phyloP scores from a whole-genome alignment of 108 stramenopile species.

The Pseudonitzschia delicatissima region DNA sequence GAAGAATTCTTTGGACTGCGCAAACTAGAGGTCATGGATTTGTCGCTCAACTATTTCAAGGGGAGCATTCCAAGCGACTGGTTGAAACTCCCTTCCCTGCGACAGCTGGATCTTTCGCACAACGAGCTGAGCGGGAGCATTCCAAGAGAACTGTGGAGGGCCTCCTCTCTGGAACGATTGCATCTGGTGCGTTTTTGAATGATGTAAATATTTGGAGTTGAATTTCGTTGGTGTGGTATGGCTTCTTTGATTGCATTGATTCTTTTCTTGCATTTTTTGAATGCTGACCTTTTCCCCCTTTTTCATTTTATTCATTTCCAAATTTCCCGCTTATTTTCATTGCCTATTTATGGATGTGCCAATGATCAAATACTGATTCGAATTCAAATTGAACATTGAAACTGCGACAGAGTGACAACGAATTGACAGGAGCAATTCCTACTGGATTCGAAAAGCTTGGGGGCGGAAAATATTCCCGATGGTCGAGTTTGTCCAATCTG shows the following conservation, averaged over 20 bases:
- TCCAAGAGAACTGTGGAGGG: background rate
- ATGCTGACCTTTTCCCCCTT: too few relatives aligned
- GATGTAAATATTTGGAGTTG: too few relatives aligned
- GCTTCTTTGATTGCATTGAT: too few relatives aligned
- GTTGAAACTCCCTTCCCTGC: background rate
- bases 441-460: background rate
- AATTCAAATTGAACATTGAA: constrained; percentile 3
- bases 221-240: too few relatives aligned
- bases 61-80: constrained; percentile 25
- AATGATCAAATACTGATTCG: too few relatives aligned
- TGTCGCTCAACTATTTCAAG: constrained; percentile 11
- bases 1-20: too few relatives aligned
- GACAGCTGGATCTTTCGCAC: constrained; percentile 1
- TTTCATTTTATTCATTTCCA: too few relatives aligned
- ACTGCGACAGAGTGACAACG: constrained; percentile 21
- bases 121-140: constrained; percentile 34
- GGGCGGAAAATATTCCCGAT: constrained; percentile 4
- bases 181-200: background rate
- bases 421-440: constrained; percentile 37
- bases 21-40: constrained; percentile 1
- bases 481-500: constrained; percentile 12
- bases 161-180: background rate
- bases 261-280: too few relatives aligned
- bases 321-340: too few relatives aligned
- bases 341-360: too few relatives aligned